Percentiles rank a stretch among this genome's conserved stretches.
These are phyloP conservation scores for Pyrrhoderma noxium DNA, from an alignment of 1,284 basidiomycete genomes.

Conservation along the genomic window DNA sequence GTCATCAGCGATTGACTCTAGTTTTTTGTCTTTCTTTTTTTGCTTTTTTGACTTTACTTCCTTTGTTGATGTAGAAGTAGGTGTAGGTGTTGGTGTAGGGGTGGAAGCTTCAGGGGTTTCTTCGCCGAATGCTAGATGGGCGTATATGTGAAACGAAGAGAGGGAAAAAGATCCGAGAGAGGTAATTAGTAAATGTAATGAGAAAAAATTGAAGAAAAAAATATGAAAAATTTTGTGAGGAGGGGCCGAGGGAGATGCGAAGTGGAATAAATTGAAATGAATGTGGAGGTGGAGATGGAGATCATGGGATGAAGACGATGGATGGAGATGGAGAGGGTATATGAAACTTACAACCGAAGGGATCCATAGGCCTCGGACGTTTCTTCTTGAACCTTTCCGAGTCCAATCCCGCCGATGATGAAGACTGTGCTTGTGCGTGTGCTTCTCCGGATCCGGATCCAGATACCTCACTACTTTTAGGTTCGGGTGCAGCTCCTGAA, in stretches of 20 bases:
- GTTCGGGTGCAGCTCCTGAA: conserved; percentile 33
- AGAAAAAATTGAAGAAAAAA: no score
- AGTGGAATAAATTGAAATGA: no score
- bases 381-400: conserved; percentile 32
- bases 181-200: no score
- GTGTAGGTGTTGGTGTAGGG: conserved; percentile 10
- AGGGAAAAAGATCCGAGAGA: no score
- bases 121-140: background rate
- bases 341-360: conserved; percentile 55
- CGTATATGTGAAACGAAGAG: no score
- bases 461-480: conserved; percentile 20
- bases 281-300: no score
- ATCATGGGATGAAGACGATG: no score
- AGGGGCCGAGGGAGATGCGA: no score
- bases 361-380: conserved; percentile 48
- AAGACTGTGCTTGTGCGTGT: conserved; percentile 19
- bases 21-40: conserved; percentile 6
- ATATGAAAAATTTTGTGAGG: no score
- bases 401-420: conserved; percentile 17
- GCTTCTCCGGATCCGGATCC: conserved; percentile 31
- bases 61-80: background rate
- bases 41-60: conserved; percentile 3
- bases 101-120: background rate
- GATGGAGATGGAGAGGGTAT: no score
- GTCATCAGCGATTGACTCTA: no score